A percentile compares a stretch with the other conserved stretches of the same genome.
Conservation (phyloP, 495 filamentous ascomycete species). For the Parathielavia appendiculata region DNA sequence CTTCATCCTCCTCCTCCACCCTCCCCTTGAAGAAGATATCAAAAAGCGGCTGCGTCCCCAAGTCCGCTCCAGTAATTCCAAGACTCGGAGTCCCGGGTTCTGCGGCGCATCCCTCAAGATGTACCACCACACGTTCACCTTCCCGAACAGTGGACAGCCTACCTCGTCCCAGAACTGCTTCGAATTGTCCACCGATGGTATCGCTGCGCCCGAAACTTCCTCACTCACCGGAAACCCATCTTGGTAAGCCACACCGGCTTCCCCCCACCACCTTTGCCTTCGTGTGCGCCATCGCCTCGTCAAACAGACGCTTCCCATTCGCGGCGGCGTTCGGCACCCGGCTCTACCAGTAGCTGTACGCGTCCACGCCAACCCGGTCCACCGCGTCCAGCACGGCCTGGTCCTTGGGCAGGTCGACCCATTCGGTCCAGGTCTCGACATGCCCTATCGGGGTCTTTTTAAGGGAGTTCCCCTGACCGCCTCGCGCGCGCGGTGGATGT, state of each 20-base stretch:
- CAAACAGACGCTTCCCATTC: slow-evolving; percentile 57
- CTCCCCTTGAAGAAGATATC: slow-evolving; percentile 51
- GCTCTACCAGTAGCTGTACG: slow-evolving; percentile 70
- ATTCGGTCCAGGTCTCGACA: slow-evolving; percentile 90
- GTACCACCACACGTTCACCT: slow-evolving; percentile 71
- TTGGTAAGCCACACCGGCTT: slow-evolving; percentile 87
- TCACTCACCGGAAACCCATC: slow-evolving; percentile 79
- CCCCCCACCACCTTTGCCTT: slow-evolving; percentile 49
- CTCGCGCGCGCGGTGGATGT: slow-evolving; percentile 60
- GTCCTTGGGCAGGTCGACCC: slow-evolving; percentile 69
- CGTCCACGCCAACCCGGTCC: slow-evolving; percentile 77
- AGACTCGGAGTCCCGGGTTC: slow-evolving; percentile 60
- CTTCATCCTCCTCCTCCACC: not conserved
- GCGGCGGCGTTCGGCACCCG: slow-evolving; percentile 57
- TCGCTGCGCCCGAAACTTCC: slow-evolving; percentile 51
- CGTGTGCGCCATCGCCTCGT: slow-evolving; percentile 56
- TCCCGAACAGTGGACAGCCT: slow-evolving; percentile 64
- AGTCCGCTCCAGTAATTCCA: slow-evolving; percentile 47
- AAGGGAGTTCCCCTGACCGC: slow-evolving; percentile 56
- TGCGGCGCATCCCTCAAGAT: slow-evolving; percentile 59
- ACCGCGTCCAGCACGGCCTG: slow-evolving; percentile 58
- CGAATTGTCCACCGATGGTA: slow-evolving; percentile 63
- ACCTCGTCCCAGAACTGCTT: slow-evolving; percentile 75
- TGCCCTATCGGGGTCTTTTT: slow-evolving; percentile 61
- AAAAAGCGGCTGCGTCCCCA: slow-evolving; percentile 54